Evolutionary conservation across 345 rosid species (phyloP), one percentile per base, ranked within the genome.

Genomic region (Dipteronia dyeriana): DNA sequence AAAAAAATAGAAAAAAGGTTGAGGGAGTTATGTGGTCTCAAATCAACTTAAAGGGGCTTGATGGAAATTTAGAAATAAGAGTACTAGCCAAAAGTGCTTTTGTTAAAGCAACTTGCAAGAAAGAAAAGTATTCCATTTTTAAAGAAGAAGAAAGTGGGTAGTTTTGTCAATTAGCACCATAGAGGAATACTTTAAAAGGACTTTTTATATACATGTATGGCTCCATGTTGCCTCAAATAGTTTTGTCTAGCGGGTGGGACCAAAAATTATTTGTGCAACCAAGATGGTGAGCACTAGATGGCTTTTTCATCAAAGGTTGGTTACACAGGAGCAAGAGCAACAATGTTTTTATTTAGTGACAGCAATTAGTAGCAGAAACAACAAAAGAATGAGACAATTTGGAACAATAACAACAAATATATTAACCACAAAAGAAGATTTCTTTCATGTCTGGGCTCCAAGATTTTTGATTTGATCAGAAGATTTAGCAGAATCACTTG

Each of bases 201-300:
- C 31, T 29, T 71, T 74, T 82, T 34, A 34, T 34, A 34, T 34
- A 34, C 4, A 53, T 57, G 65, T 70, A 75, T 79, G 78, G 82
- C 65, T 72, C 76, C 62, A 75, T 79, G 79, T 71, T 81, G 86
- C 80, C 76, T 65, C 79, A 68, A 80, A 65, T 80, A 68, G 80
- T 79, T 73, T 79, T 79, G 87, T 64, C 68, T 71, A 71, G 82
- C 77, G 78, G 82, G 83, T 83, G 85, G 84, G 78, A 34, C 84
- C 86, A 72, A 80, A 74, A 80, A 53, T 81, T 38, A 66, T 76
- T 64, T 75, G 47, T 74, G 82, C 76, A 72, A 66, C 51, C 77
- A 77, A 73, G 76, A 16, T 82, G 81, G 77, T 75, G 83, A 75
- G 80, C 88, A 83, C 82, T 25, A 45, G 41, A 34, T 34, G 38